Evolutionary conservation across 73 alveolate genomes (phyloP).

Genomic region (Tetrahymena thermophila): DNA sequence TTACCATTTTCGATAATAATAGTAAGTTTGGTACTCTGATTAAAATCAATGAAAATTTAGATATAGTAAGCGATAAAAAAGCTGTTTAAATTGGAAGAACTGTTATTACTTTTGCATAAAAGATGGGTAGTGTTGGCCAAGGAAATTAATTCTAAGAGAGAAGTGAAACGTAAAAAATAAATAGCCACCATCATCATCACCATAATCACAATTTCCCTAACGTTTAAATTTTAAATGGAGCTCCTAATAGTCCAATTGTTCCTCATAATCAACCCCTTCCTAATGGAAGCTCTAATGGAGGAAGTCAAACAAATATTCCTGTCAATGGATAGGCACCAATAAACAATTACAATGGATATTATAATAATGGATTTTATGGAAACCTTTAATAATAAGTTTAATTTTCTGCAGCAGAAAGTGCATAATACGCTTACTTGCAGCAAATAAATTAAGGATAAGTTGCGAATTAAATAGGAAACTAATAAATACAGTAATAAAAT

Average conservation of each 20-base stretch:
- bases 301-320: not conserved
- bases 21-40: slow-evolving; percentile 45
- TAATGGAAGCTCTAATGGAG: not conserved
- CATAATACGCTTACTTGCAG: not conserved
- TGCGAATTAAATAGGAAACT: not conserved
- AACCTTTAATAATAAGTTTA: not conserved
- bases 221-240: not conserved
- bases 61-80: slow-evolving; percentile 25
- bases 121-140: not conserved
- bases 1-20: slow-evolving; percentile 35
- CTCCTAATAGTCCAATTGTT: not conserved
- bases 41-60: slow-evolving; percentile 6
- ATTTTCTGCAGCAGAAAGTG: not conserved
- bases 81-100: slow-evolving; percentile 50
- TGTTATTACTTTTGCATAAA: slow-evolving; percentile 35
- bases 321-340: not conserved
- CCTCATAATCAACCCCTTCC: not conserved
- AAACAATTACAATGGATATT: not conserved
- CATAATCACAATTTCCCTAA: not conserved
- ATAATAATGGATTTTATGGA: not conserved
- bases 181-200: not conserved
- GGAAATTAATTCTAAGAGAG: not conserved
- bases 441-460: not conserved
- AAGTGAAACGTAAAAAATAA: not conserved
- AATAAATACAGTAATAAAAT: not conserved